These are phyloP conservation scores for Udeniomyces megalosporus DNA, from an alignment of 768 basidiomycete genomes.

Conservation along the genomic window DNA sequence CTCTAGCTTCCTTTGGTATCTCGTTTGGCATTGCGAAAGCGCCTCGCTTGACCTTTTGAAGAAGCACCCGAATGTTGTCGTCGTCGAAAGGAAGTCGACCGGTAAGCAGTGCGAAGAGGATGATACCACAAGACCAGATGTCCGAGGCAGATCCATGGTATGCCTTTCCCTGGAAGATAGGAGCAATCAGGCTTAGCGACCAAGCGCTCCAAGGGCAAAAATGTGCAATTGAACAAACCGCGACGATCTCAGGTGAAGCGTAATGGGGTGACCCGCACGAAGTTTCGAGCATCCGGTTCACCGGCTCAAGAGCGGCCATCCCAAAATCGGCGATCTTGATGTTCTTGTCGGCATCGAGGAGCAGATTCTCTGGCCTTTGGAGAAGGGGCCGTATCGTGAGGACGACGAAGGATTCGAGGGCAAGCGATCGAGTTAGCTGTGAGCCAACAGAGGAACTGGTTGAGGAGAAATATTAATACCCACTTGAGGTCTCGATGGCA, in stretches of 20 bases:
- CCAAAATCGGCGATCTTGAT: conserved; percentile 95
- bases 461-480: conserved; percentile 72
- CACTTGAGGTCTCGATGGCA: conserved; percentile 74
- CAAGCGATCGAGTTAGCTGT: conserved; percentile 79
- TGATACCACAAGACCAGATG: conserved; percentile 94
- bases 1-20: conserved; percentile 52
- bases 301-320: conserved; percentile 89
- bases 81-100: conserved; percentile 84
- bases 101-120: conserved; percentile 76
- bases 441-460: conserved; percentile 96
- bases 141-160: conserved; percentile 81
- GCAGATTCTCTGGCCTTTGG: conserved; percentile 60
- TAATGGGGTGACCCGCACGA: conserved; percentile 92
- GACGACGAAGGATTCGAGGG: too few relatives aligned
- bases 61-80: conserved; percentile 55
- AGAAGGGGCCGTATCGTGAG: too few relatives aligned
- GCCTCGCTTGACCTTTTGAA: conserved; percentile 63
- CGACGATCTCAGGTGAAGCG: conserved; percentile 80
- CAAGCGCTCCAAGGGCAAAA: too few relatives aligned
- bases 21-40: conserved; percentile 55
- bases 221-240: conserved; percentile 25
- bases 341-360: conserved; percentile 64
- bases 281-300: conserved; percentile 58
- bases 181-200: background rate
- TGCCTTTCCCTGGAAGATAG: conserved; percentile 40